Percentiles rank a stretch among this genome's conserved stretches.
phyloP scores from a whole-genome alignment of 2,329 filamentous ascomycete species.

The Emergomyces pasteurianus region DNA sequence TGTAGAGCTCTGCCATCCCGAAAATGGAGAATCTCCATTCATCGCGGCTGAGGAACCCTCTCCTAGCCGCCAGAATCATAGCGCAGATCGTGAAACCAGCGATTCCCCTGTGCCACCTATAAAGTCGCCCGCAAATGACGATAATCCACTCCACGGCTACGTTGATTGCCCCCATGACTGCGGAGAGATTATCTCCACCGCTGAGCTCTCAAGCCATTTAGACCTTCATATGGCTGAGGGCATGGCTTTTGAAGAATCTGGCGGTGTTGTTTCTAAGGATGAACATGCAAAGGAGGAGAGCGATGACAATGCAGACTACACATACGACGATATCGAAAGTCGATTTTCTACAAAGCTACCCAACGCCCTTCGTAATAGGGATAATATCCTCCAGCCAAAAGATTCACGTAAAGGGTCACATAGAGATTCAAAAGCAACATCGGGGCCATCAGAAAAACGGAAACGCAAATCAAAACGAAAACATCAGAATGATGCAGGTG shows the following conservation, averaged over 20 bases:
- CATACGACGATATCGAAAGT: slow-evolving; percentile 8
- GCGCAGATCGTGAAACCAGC: too few species aligned
- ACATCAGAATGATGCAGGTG: not conserved
- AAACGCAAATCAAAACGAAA: slow-evolving; percentile 12
- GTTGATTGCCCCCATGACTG: slow-evolving; percentile 48
- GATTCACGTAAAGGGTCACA: slow-evolving; percentile 19
- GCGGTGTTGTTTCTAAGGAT: slow-evolving; percentile 4
- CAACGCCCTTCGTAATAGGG: slow-evolving; percentile 15
- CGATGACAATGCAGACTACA: slow-evolving; percentile 4
- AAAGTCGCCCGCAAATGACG: not conserved
- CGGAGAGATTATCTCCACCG: slow-evolving; percentile 42
- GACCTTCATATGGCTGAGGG: slow-evolving; percentile 46
- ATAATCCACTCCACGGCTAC: slow-evolving; percentile 26
- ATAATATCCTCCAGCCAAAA: slow-evolving; percentile 9
- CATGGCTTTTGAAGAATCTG: slow-evolving; percentile 29
- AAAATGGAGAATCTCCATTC: slow-evolving; percentile 21
- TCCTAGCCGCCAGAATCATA: not conserved
- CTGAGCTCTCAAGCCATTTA: slow-evolving; percentile 47
- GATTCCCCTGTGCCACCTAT: too few species aligned
- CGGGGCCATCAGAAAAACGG: slow-evolving; percentile 14
- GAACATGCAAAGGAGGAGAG: not conserved
- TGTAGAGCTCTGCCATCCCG: slow-evolving; percentile 34
- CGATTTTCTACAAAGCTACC: slow-evolving; percentile 13
- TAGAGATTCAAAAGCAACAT: slow-evolving; percentile 19
- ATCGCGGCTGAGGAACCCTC: slow-evolving; percentile 12